Percentiles rank a stretch among this genome's conserved stretches.
Conservation (phyloP, 2,329 filamentous ascomycete genomes). For the Colletotrichum paranaense region DNA sequence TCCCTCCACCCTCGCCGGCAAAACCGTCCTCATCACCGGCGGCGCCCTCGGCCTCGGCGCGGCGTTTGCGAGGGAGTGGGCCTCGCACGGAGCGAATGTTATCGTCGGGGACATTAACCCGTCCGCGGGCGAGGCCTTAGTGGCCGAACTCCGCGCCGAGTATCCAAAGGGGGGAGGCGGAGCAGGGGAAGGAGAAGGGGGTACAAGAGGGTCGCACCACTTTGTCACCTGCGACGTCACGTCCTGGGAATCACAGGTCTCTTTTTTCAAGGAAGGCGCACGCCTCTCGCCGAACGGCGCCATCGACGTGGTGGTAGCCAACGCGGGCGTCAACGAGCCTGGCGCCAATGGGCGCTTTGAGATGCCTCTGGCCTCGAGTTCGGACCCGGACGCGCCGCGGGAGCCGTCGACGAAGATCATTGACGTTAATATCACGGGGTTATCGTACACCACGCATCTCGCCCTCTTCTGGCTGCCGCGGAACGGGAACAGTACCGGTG, state of each 20-base stretch:
- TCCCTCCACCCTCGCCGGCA: conserved; percentile 57
- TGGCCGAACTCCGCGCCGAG: conserved; percentile 59
- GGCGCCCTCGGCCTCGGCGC: conserved; percentile 71
- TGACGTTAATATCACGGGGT: conserved; percentile 72
- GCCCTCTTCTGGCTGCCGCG: conserved; percentile 68
- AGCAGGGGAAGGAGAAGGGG: too few relatives aligned
- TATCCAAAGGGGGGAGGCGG: conserved; percentile 40
- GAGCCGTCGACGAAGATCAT: conserved; percentile 63
- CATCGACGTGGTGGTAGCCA: conserved; percentile 74
- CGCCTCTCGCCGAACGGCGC: conserved; percentile 63
- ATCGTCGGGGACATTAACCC: conserved; percentile 73
- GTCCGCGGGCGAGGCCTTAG: conserved; percentile 63
- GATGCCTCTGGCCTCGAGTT: conserved; percentile 54
- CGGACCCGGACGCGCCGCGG: conserved; percentile 51
- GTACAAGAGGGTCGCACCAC: conserved; percentile 45
- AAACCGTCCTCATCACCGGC: conserved; percentile 73
- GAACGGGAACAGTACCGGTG: conserved; percentile 44
- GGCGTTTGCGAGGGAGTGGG: conserved; percentile 65
- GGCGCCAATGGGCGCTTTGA: conserved; percentile 55
- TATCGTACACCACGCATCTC: conserved; percentile 73
- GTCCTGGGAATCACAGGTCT: conserved; percentile 71
- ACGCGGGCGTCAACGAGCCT: conserved; percentile 68
- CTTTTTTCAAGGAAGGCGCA: conserved; percentile 70
- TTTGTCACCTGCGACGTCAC: conserved; percentile 73
- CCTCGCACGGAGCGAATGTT: conserved; percentile 66